Base-by-base conservation (phyloP, 805 yeast genomes). In the Yamadazyma akitaensis region DNA sequence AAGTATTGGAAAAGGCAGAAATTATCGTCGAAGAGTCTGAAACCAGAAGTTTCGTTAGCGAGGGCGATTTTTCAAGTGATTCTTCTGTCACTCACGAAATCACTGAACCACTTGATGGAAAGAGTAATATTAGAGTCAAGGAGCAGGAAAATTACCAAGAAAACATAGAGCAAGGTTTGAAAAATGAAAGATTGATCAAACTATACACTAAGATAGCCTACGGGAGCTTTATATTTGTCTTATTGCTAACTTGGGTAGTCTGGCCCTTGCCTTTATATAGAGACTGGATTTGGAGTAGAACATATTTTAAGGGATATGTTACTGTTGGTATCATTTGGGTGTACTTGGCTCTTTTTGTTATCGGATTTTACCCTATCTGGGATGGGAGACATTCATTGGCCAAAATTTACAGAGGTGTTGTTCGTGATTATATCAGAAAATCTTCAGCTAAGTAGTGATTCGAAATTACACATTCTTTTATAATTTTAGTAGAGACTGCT, bases 201-300 rank as follows among this genome's bases (percentile, higher is more conserved):
- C 16, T 44, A 6, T 64, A 61, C 47, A 53, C 51, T 10, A 62
- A 58, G 42, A 47, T 67, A 11, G 64, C 71, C 3, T 54, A 56
- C 35, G 58, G 51, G 13, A 54, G 63, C 12, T 51, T 61, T 6
- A 40, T 66, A 1, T 51, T 65, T 34, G 53, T 56, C n/a, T 48
- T 65, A 6, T 46, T 65, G n/a, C 37, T 68, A 4, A 65, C 70
- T 2, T 67, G 71, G 69, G 69, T 68, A 1, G 44, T 67, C n/a
- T 66, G 71, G 68, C 76, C 77, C 33, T 59, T 72, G 40, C 74
- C 76, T 18, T 55, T 72, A 19, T 72, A 71, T 51, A 64, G 72
- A 35, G 66, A 73, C n/a, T 73, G 65, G 55, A 62, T 71, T 25
- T 73, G 71, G 58, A 51, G 64, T 19, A 63, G 58, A 40, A 47